Base-by-base conservation (phyloP, 176 grass and related monocot genomes). In the Panicum miliaceum region DNA sequence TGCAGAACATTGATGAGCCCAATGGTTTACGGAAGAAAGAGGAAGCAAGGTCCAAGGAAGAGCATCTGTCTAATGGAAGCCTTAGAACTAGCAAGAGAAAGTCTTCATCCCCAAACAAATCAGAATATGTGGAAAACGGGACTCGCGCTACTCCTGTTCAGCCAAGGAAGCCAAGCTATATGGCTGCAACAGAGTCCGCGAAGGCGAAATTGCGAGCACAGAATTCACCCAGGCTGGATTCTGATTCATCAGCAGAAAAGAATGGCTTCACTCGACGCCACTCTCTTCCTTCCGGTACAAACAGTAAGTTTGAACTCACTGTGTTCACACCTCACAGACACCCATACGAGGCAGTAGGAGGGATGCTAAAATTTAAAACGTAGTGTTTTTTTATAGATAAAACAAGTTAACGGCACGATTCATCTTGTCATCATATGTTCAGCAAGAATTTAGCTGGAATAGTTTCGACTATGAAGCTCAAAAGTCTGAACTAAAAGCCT, bases 111-210 rank as follows among this genome's bases (percentile, higher is more conserved):
- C 88, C 93, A 20, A 81, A 37, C 34, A 93, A 88, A 89, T 82
- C 86, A 80, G 96, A 93, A 81, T 86, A 93, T 80, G 26, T 26
- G 6, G 96, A 94, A 84, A 84, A 87, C 76, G 82, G 74, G 71
- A 64, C 68, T 48, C 85, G 73, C 69, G 83, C 89, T 16, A 85
- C 80, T 74, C 84, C 84, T 48, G 68, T 76, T 68, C 82, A 80
- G 57, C 79, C 74, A 68, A 94, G 95, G 81, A 45, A 91, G 13
- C 94, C 94, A 80, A 97, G 95, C 77, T 97, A 97, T 86, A 97
- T 97, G 95, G 88, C 88, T 83, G 82, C 93, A 45, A 97, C 92
- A 20, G 77, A 86, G 70, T 97, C 95, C 15, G 85, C 73, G 42
- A 94, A 97, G 75, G 93, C 92, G 16, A 97, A 97, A 74, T 62